A percentile compares a stretch with the other conserved stretches of the same genome.
Conservation (phyloP, 2,329 filamentous ascomycete species). For the Aureobasidium melanogenum region DNA sequence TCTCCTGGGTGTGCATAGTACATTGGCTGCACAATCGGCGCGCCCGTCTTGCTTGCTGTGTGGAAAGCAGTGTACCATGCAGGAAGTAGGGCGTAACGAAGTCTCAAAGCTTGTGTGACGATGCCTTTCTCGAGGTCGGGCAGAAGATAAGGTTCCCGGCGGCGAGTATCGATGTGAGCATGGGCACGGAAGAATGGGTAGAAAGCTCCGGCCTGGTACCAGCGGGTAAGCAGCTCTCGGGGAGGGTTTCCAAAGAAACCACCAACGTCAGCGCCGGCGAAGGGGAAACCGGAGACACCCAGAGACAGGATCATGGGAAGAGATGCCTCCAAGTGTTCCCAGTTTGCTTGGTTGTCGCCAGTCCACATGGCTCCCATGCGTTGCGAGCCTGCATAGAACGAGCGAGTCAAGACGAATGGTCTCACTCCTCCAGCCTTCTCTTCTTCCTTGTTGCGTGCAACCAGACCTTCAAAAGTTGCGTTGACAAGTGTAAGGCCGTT, state of each 20-base stretch:
- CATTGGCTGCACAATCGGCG: slow-evolving; percentile 82
- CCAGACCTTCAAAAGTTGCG: slow-evolving; percentile 77
- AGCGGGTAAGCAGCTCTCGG: slow-evolving; percentile 81
- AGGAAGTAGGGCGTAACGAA: slow-evolving; percentile 83
- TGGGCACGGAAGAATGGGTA: slow-evolving; percentile 98
- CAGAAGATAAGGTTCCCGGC: slow-evolving; percentile 83
- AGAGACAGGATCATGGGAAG: slow-evolving; percentile 91
- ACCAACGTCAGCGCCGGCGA: slow-evolving; percentile 89
- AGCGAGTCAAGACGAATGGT: slow-evolving; percentile 86
- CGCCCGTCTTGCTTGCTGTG: slow-evolving; percentile 71
- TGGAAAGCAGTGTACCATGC: slow-evolving; percentile 98
- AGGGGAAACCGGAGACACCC: slow-evolving; percentile 87
- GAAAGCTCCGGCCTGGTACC: slow-evolving; percentile 95
- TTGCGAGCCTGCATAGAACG: slow-evolving; percentile 87
- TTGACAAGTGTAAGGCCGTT: slow-evolving; percentile 95
- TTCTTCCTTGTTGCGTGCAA: slow-evolving; percentile 80
- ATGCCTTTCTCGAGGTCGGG: slow-evolving; percentile 79
- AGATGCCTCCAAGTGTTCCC: slow-evolving; percentile 81
- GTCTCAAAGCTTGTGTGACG: slow-evolving; percentile 75
- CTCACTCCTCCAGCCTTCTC: slow-evolving; percentile 43
- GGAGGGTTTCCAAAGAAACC: slow-evolving; percentile 97
- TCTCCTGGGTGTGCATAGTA: slow-evolving; percentile 85
- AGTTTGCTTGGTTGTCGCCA: slow-evolving; percentile 89
- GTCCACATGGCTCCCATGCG: slow-evolving; percentile 96
- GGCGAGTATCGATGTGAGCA: slow-evolving; percentile 90